Evolutionary conservation across 352 stramenopile species (phyloP), one percentile per base, ranked within the genome.

Genomic region (Thalassiosira oceanica): DNA sequence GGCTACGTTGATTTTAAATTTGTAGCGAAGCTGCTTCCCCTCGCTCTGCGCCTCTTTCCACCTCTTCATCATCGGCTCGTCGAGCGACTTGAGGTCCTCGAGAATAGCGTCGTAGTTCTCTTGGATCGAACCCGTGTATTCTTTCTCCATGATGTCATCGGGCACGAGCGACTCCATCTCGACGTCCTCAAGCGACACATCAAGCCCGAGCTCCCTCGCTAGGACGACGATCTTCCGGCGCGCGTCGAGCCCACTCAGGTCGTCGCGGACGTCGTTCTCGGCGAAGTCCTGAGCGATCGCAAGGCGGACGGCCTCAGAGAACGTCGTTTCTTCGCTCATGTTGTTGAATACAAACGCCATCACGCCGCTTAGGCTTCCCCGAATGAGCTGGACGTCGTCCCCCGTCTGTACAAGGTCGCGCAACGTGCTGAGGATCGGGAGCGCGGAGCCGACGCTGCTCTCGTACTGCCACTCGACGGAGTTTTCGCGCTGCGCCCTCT

Each of bases 171-270:
- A 78, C 28, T 84, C 74, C 2, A 78, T 43, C 44, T 81, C 69
- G 4, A 84, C 74, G 62, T 84, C 74, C 33, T 78, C 74, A 1
- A 76, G 21, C 3, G 58, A 55, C 8, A 84, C 43, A 43, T 80
- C 23, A 36, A 84, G 48, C 20, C 74, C 74, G 15, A 81, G 41
- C 33, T 80, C 57, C n/a, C 74, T 57, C 20, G 74, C 74, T 15
- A 84, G 41, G 29, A 84, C 70, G 23, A 84, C 74, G 43, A 80
- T 66, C 39, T 84, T 84, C 6, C 64, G 42, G 3, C 58, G 58
- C 28, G 58, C 73, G 36, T 84, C 74, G 18, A 46, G 20, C 31
- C 74, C 74, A 29, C 26, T 62, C 26, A 81, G 43, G 55, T 84
- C 74, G 21, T 84, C 63, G 1, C 69, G 60, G 35, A 84, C 39